Evolutionary conservation across 192 early-diverging fungal species (phyloP).

Genomic region (Backusella circina): DNA sequence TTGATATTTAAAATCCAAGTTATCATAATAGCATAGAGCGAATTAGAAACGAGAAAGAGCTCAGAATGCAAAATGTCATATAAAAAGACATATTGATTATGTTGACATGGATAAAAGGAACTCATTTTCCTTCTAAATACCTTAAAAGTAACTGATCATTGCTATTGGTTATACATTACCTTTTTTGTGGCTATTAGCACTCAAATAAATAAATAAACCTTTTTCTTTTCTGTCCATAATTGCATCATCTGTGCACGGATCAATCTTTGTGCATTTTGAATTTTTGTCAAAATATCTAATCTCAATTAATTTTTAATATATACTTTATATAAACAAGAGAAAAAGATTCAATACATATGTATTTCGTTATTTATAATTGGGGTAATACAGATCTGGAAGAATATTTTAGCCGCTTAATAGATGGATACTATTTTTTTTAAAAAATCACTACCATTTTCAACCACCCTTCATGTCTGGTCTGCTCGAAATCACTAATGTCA

Average conservation of each 20-base stretch:
- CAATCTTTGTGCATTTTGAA: background rate
- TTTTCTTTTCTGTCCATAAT: background rate
- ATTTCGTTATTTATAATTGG: background rate
- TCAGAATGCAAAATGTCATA: background rate
- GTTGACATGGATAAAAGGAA: background rate
- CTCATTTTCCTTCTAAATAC: background rate
- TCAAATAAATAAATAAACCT: background rate
- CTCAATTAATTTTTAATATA: background rate
- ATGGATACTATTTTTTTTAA: background rate
- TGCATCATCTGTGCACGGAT: background rate
- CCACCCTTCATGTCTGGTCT: conserved; percentile 5
- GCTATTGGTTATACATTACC: background rate
- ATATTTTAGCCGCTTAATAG: background rate
- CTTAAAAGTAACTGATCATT: background rate
- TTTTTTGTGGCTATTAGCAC: background rate
- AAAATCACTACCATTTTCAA: background rate
- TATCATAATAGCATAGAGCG: background rate
- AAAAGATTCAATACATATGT: background rate
- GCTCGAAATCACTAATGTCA: background rate
- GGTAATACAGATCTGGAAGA: background rate
- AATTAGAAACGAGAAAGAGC: background rate
- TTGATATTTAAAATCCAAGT: background rate
- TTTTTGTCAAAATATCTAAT: background rate
- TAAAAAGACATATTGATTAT: background rate
- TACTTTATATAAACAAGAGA: background rate